A percentile compares a stretch with the other conserved stretches of the same genome.
These are phyloP conservation scores for Trifolium subterraneum DNA, from an alignment of 306 rosid species.

Conservation along the genomic window DNA sequence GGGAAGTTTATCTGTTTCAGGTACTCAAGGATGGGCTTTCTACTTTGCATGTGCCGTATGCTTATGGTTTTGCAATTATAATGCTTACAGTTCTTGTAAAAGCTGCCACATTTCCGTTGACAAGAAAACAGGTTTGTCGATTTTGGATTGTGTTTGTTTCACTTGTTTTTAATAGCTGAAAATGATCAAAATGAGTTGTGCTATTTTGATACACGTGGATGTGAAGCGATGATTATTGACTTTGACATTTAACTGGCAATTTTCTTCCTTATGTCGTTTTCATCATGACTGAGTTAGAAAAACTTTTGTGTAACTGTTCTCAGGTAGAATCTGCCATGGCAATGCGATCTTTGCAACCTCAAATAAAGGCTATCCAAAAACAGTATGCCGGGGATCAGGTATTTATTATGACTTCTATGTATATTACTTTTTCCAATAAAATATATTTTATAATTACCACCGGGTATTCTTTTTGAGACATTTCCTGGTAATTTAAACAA, in stretches of 20 bases:
- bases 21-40: conserved; percentile 88
- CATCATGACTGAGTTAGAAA: neutral
- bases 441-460: neutral
- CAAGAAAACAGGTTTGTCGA: conserved; percentile 78
- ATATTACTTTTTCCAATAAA: conserved; percentile 18
- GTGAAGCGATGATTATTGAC: conserved; percentile 17
- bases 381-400: conserved; percentile 93
- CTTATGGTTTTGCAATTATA: conserved; percentile 97
- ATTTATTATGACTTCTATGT: conserved; percentile 27
- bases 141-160: conserved; percentile 31
- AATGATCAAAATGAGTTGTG: conserved; percentile 11
- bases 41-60: conserved; percentile 78
- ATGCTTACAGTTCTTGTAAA: conserved; percentile 83
- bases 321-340: conserved; percentile 96
- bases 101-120: conserved; percentile 85
- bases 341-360: conserved; percentile 94
- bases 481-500: conserved; percentile 15
- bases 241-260: conserved; percentile 16
- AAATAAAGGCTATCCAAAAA: conserved; percentile 82
- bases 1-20: conserved; percentile 47
- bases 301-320: conserved; percentile 27
- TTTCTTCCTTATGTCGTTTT: neutral
- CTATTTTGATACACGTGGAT: conserved; percentile 32
- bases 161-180: conserved; percentile 22
- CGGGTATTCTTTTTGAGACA: conserved; percentile 14